Percentiles rank a stretch among this genome's conserved stretches.
These are phyloP conservation scores for Exidia glandulosa DNA, from an alignment of 768 basidiomycete species.

Conservation along the genomic window DNA sequence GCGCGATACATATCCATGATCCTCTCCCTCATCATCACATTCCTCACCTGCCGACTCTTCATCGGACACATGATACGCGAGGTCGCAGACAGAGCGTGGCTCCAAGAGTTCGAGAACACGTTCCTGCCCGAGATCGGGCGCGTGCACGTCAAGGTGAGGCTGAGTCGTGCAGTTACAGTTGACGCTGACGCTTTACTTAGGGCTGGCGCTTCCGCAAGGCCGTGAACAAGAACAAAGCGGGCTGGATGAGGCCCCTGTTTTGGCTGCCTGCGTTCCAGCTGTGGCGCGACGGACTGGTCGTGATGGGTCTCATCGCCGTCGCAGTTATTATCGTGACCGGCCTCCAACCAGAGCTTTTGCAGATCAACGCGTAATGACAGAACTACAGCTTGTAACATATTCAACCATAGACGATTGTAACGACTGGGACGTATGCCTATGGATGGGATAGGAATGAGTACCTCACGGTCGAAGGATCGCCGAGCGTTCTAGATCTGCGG, in stretches of 20 bases:
- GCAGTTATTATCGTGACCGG: neutral
- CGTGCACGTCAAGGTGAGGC: neutral
- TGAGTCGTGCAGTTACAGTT: too few species aligned
- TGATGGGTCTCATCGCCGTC: neutral
- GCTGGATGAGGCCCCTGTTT: neutral
- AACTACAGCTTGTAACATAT: too few species aligned
- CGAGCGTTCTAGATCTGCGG: too few species aligned
- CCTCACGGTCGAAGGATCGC: too few species aligned
- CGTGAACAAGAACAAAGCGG: neutral
- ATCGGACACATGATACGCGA: constrained; percentile 1
- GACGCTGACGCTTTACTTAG: neutral
- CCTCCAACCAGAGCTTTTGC: too few species aligned
- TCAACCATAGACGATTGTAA: too few species aligned
- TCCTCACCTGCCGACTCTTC: neutral
- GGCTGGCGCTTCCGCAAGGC: neutral
- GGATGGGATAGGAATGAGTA: too few species aligned
- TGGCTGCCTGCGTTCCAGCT: neutral
- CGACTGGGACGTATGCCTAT: too few species aligned
- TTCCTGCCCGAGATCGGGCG: neutral
- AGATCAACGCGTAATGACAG: too few species aligned
- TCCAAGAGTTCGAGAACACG: neutral
- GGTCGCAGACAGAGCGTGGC: neutral
- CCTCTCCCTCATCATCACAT: neutral
- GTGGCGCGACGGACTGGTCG: neutral
- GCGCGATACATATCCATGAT: neutral